These are phyloP conservation scores for Protomyces lactucae-debilis DNA, from an alignment of 1,139 yeast species.

Conservation along the genomic window DNA sequence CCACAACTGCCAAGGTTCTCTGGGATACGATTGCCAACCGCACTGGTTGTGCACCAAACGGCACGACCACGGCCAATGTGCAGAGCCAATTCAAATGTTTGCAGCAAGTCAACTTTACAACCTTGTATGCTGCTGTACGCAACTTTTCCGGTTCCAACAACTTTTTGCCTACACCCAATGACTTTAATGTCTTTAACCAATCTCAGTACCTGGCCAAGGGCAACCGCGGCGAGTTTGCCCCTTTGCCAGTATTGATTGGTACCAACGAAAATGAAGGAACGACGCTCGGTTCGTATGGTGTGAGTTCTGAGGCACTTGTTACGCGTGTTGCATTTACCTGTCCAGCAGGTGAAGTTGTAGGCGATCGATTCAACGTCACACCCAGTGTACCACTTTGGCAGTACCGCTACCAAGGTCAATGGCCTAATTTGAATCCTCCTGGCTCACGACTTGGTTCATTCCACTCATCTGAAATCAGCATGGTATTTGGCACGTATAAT, in stretches of 20 bases:
- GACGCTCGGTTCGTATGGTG: not conserved
- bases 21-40: conserved; percentile 12
- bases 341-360: conserved; percentile 15
- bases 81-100: not conserved
- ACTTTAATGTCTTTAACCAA: not conserved
- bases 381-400: conserved; percentile 16
- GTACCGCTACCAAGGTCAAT: conserved; percentile 19
- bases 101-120: conserved; percentile 7
- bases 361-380: conserved; percentile 1
- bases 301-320: conserved; percentile 1
- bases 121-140: conserved; percentile 1
- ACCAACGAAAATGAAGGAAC: conserved; percentile 21
- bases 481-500: conserved; percentile 24
- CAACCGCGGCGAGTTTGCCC: conserved; percentile 4
- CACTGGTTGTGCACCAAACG: conserved; percentile 9
- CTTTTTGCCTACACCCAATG: conserved; percentile 17
- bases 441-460: conserved; percentile 4
- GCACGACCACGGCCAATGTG: not conserved
- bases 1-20: not conserved
- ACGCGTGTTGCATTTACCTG: conserved; percentile 18
- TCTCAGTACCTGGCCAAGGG: not conserved
- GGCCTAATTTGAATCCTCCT: conserved; percentile 4
- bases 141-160: not conserved
- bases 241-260: conserved; percentile 13
- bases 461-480: conserved; percentile 19